Conservation (phyloP, 345 rosid genomes). For the Boechera stricta region DNA sequence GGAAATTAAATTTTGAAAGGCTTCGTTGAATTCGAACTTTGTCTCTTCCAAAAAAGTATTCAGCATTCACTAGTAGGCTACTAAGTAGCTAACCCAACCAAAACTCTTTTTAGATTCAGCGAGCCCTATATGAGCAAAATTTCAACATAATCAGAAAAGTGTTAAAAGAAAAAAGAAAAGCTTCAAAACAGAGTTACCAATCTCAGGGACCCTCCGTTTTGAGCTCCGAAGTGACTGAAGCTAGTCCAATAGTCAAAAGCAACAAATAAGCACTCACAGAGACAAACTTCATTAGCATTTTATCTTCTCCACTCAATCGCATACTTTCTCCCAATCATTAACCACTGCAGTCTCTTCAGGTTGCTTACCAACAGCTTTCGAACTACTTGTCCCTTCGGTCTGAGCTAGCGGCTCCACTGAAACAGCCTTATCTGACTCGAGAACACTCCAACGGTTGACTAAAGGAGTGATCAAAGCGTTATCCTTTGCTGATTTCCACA, state of each 20-base stretch:
- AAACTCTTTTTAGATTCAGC: neutral
- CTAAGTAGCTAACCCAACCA: neutral
- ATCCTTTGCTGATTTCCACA: conserved; percentile 54
- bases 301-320: conserved; percentile 46
- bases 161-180: neutral
- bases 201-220: neutral
- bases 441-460: conserved; percentile 65
- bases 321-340: conserved; percentile 86
- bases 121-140: neutral
- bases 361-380: conserved; percentile 38
- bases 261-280: neutral
- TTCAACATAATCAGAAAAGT: neutral
- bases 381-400: conserved; percentile 33
- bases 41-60: neutral
- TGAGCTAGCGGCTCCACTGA: conserved; percentile 34
- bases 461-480: conserved; percentile 54
- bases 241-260: neutral
- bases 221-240: neutral
- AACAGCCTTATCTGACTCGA: conserved; percentile 53
- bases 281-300: neutral
- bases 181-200: neutral
- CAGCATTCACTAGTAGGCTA: neutral
- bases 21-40: neutral
- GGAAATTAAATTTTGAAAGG: neutral
- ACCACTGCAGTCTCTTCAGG: conserved; percentile 52